Evolutionary conservation across 768 basidiomycete genomes (phyloP).

Genomic region (Dendrothele bispora): DNA sequence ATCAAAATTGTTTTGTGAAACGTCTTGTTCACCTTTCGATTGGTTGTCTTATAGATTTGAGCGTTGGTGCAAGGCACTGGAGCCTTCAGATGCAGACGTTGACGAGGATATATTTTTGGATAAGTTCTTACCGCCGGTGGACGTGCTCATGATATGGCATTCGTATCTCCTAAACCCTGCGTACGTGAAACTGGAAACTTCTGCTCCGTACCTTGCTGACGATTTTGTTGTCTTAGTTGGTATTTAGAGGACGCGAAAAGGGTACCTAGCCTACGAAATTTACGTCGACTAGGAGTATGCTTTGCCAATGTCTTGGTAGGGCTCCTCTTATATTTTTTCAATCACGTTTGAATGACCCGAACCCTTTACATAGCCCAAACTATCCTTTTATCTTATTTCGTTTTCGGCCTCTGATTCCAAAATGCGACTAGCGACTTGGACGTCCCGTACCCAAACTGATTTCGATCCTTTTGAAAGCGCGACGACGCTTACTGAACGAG

Average conservation of each 20-base stretch:
- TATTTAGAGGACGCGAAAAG: slow-evolving; percentile 32
- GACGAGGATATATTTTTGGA: slow-evolving; percentile 7
- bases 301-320: slow-evolving; percentile 17
- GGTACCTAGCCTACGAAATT: slow-evolving; percentile 15
- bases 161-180: slow-evolving; percentile 31
- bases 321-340: not conserved
- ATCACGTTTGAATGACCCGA: slow-evolving; percentile 2
- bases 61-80: slow-evolving; percentile 21
- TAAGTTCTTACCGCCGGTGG: slow-evolving; percentile 32
- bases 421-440: slow-evolving; percentile 16
- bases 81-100: slow-evolving; percentile 7
- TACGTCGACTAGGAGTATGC: slow-evolving; percentile 21
- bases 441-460: slow-evolving; percentile 11
- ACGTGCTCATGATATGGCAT: slow-evolving; percentile 42
- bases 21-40: not conserved
- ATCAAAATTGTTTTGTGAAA: not conserved
- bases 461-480: slow-evolving; percentile 19
- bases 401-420: slow-evolving; percentile 4
- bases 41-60: slow-evolving; percentile 27
- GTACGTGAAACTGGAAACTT: slow-evolving; percentile 6
- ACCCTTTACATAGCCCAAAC: not conserved
- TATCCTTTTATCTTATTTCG: not conserved
- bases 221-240: slow-evolving; percentile 19
- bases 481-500: slow-evolving; percentile 11
- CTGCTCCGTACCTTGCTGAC: not conserved